Evolutionary conservation across 495 filamentous ascomycete genomes (phyloP), one percentile per base, ranked within the genome.

Genomic region (Lepraria neglecta): DNA sequence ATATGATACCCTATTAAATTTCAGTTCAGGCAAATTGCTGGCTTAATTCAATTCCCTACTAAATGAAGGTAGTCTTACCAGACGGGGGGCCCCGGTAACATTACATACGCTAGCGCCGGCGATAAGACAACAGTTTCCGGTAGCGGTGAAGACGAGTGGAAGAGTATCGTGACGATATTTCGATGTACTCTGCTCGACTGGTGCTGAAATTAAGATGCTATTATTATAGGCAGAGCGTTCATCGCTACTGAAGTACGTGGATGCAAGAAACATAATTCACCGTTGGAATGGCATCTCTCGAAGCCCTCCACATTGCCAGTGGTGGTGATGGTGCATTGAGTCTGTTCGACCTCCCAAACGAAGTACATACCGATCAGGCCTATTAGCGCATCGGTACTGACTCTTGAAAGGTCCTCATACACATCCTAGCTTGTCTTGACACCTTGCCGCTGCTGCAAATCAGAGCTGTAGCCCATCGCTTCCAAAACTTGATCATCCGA

Each of bases 401-500:
- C 19, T 40, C 0, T 14, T 44, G 52, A n/a, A 51, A 92, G 89
- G 78, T 94, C 56, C 79, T 91, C 47, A 74, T 87, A 54, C 72
- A 82, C 52, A 82, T 89, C 65, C 75, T 94, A 61, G 75, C 74
- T 12, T 69, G 72, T n/a, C 76, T 91, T 61, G 72, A 82, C 7
- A 87, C 87, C 5, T 71, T 68, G 42, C 61, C 73, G 40, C 80
- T 94, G 48, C 78, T 92, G 42, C 79, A 79, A 30, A 71, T 90
- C 43, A 73, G 80, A 59, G 61, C 76, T 42, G 77, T 89, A 64
- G 89, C 77, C 61, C 84, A 78, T 64, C 87, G 82, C 33, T 85
- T 92, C 72, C 79, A 85, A 70, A 79, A 82, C 53, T 69, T 89
- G 15, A 78, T 87, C 51, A 74, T 86, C n/a, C 83, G 84, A 54